Evolutionary conservation across 2,329 filamentous ascomycete species (phyloP).

Genomic region (Ceratocystis harringtonii): DNA sequence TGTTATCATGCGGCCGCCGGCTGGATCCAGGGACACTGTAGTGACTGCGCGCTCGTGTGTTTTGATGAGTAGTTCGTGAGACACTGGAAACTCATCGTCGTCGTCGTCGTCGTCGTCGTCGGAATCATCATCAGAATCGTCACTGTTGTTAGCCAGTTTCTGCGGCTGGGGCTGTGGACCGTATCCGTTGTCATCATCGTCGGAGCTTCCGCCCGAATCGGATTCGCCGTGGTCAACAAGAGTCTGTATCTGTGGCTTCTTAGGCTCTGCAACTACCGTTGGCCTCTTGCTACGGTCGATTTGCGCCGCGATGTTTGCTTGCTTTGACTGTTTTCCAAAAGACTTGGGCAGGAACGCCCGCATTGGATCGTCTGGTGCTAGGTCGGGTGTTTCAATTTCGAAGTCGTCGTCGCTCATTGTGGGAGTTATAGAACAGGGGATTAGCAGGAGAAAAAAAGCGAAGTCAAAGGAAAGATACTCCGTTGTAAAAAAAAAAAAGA

Average conservation of each 20-base stretch:
- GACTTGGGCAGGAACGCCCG: slow-evolving; percentile 63
- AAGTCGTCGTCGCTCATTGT: slow-evolving; percentile 40
- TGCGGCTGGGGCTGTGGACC: slow-evolving; percentile 29
- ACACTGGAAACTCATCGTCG: slow-evolving; percentile 78
- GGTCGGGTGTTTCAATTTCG: slow-evolving; percentile 35
- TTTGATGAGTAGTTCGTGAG: slow-evolving; percentile 83
- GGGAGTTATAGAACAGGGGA: background rate
- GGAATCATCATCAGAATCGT: slow-evolving; percentile 33
- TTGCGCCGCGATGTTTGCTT: slow-evolving; percentile 61
- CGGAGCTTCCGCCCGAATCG: slow-evolving; percentile 24
- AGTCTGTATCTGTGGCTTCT: slow-evolving; percentile 18
- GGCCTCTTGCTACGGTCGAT: slow-evolving; percentile 60
- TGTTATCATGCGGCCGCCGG: slow-evolving; percentile 73
- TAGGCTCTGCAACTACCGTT: slow-evolving; percentile 18
- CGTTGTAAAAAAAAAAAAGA: background rate
- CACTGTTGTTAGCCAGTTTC: slow-evolving; percentile 24
- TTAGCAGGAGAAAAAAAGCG: background rate
- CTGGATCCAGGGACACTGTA: slow-evolving; percentile 66
- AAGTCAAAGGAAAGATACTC: background rate
- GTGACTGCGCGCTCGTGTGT: slow-evolving; percentile 84
- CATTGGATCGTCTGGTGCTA: slow-evolving; percentile 53
- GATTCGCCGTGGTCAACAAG: slow-evolving; percentile 13
- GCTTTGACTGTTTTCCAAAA: slow-evolving; percentile 69
- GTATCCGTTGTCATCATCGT: slow-evolving; percentile 25
- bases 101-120: slow-evolving; percentile 34